Percentiles rank a stretch among this genome's conserved stretches.
Conservation (phyloP, 2,329 filamentous ascomycete genomes). For the Ceratocystis smalleyi region DNA sequence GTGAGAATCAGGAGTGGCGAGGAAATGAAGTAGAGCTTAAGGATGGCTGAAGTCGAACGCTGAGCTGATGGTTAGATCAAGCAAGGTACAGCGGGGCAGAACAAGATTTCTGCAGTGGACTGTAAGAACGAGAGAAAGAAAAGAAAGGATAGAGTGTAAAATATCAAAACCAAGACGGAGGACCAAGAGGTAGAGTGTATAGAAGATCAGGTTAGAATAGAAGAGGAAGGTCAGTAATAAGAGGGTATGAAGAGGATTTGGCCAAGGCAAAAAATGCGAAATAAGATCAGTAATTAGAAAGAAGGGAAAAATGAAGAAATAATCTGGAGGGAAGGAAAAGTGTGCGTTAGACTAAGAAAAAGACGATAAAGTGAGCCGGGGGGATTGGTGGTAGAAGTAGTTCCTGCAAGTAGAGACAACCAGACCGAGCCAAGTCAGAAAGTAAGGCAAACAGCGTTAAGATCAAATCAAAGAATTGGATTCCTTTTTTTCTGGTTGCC, state of each 20-base stretch:
- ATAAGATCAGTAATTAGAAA: constrained; percentile 1
- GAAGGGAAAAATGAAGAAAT: background rate
- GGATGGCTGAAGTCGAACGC: background rate
- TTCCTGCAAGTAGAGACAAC: constrained; percentile 3
- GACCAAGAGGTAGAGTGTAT: background rate
- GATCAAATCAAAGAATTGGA: background rate
- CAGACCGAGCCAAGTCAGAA: background rate
- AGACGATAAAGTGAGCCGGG: background rate
- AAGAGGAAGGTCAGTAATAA: background rate
- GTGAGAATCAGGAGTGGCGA: background rate
- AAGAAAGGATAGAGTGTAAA: background rate
- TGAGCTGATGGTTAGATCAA: background rate
- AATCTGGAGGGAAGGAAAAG: background rate
- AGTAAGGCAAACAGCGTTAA: background rate
- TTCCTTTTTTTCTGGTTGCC: background rate
- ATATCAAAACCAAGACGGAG: background rate
- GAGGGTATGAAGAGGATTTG: background rate
- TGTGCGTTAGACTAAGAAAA: background rate
- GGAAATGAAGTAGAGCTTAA: background rate
- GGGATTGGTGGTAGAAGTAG: constrained; percentile 4
- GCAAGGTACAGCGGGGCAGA: background rate
- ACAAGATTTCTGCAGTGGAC: background rate
- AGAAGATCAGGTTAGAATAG: background rate
- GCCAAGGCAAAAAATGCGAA: background rate
- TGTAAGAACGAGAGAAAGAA: background rate